Conservation (phyloP, 257 asterid genomes). For the Verbascum thapsus region DNA sequence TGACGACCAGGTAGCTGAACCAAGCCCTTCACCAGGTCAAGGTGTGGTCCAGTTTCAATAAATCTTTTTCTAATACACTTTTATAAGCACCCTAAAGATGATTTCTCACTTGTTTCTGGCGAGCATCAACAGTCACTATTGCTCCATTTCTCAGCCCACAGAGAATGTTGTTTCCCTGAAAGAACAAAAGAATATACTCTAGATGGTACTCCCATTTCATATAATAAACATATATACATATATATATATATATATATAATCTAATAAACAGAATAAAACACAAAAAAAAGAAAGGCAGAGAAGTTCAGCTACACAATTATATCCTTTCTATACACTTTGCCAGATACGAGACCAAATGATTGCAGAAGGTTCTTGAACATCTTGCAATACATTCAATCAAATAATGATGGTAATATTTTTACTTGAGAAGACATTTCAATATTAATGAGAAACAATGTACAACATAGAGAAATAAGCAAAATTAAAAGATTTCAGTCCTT, state of each 20-base stretch:
- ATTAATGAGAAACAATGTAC: background rate
- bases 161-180: constrained; percentile 62
- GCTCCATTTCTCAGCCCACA: constrained; percentile 93
- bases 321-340: constrained; percentile 1
- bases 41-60: constrained; percentile 6
- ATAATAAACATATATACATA: too few relatives aligned
- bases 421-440: background rate
- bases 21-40: constrained; percentile 15
- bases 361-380: constrained; percentile 1
- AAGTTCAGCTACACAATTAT: constrained; percentile 6
- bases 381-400: constrained; percentile 9
- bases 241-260: too few relatives aligned
- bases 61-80: background rate
- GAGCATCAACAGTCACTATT: constrained; percentile 72
- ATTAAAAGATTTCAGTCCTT: background rate
- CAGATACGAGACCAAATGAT: constrained; percentile 4
- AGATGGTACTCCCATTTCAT: constrained; percentile 22
- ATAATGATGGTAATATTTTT: background rate
- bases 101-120: constrained; percentile 63
- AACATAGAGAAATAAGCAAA: background rate
- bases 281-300: background rate
- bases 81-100: constrained; percentile 23
- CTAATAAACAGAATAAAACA: background rate
- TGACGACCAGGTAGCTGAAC: background rate
- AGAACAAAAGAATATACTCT: constrained; percentile 24